Conservation (phyloP, 2,329 filamentous ascomycete species). For the Cladophialophora bantiana region DNA sequence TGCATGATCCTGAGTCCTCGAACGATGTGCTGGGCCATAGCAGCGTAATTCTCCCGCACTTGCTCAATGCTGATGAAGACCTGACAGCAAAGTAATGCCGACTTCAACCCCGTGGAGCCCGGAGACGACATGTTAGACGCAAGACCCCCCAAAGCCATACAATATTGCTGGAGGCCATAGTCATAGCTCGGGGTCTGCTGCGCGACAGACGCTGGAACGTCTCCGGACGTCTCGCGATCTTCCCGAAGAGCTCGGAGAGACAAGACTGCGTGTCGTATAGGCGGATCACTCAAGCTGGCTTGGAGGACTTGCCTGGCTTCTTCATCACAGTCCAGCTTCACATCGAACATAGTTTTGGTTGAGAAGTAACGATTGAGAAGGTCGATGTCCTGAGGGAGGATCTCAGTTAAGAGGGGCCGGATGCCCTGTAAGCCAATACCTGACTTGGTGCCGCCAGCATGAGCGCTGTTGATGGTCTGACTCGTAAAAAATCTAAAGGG, state of each 20-base stretch:
- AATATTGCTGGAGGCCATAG: slow-evolving; percentile 54
- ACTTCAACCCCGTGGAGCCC: slow-evolving; percentile 45
- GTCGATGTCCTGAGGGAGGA: slow-evolving; percentile 43
- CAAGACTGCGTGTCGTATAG: slow-evolving; percentile 50
- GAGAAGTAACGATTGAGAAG: slow-evolving; percentile 52
- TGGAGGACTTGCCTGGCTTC: slow-evolving; percentile 53
- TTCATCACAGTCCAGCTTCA: slow-evolving; percentile 48
- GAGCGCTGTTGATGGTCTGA: slow-evolving; percentile 37
- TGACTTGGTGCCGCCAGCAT: slow-evolving; percentile 33
- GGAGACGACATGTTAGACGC: slow-evolving; percentile 50
- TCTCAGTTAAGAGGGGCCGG: slow-evolving; percentile 29
- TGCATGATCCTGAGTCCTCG: slow-evolving; percentile 55
- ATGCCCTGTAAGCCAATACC: slow-evolving; percentile 34
- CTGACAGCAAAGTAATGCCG: slow-evolving; percentile 56
- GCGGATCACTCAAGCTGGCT: slow-evolving; percentile 48
- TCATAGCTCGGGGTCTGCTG: slow-evolving; percentile 45
- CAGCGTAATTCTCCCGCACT: slow-evolving; percentile 49
- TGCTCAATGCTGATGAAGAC: slow-evolving; percentile 59
- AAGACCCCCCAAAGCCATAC: slow-evolving; percentile 51
- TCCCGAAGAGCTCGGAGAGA: slow-evolving; percentile 52
- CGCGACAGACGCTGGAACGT: slow-evolving; percentile 39
- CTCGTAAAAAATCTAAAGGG: slow-evolving; percentile 45
- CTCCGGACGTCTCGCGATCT: slow-evolving; percentile 48
- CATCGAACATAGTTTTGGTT: slow-evolving; percentile 52
- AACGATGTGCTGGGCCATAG: slow-evolving; percentile 55